phyloP scores from a whole-genome alignment of 306 rosid genomes.

The Vachellia collinsii region DNA sequence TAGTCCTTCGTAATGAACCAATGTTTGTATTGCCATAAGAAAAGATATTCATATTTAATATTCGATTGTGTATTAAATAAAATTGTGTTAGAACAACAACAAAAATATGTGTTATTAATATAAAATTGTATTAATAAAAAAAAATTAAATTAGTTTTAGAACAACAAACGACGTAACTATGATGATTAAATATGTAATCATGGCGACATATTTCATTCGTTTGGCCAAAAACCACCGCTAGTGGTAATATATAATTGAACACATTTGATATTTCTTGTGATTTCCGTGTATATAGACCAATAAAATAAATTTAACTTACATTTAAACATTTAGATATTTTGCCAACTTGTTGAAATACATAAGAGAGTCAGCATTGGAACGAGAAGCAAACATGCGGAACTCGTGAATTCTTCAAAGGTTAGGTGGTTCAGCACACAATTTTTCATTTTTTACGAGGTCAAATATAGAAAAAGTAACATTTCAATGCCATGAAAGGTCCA shows the following conservation, averaged over 20 bases:
- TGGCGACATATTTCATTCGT: neutral
- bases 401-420: neutral
- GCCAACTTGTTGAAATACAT: neutral
- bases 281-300: too few relatives aligned
- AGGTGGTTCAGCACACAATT: neutral
- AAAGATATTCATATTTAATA: too few relatives aligned
- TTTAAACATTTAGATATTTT: neutral
- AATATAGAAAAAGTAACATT: neutral
- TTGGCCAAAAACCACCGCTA: neutral
- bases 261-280: neutral
- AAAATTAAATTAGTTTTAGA: neutral
- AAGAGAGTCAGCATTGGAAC: neutral
- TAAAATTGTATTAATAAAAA: too few relatives aligned
- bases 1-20: too few relatives aligned
- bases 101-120: too few relatives aligned
- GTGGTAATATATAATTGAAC: neutral
- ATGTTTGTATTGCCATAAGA: too few relatives aligned
- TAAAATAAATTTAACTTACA: neutral
- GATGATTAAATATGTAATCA: neutral
- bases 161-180: neutral
- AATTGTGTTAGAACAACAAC: neutral
- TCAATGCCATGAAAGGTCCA: neutral
- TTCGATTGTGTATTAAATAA: too few relatives aligned
- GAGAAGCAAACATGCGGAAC: neutral
- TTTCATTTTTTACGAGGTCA: neutral